phyloP scores from a whole-genome alignment of 768 basidiomycete species.

The Lactarius quietus region DNA sequence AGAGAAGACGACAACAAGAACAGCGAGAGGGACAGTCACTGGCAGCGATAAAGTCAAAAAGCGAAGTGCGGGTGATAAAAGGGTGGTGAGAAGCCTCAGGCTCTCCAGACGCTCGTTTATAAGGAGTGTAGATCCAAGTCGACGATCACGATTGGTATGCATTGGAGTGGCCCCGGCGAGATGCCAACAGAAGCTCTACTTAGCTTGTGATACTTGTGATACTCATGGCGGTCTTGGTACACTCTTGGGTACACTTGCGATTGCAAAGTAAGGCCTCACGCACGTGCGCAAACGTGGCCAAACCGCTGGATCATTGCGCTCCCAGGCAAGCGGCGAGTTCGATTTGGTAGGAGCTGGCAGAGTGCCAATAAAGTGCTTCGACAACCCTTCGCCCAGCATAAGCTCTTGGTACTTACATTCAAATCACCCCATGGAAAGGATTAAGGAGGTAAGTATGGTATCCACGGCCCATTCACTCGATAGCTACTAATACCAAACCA shows the following conservation, averaged over 20 bases:
- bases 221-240: too few species aligned
- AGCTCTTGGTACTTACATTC: background rate
- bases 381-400: slow-evolving; percentile 8
- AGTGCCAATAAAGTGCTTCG: background rate
- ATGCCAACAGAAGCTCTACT: background rate
- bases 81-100: background rate
- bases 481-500: background rate
- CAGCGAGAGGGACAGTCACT: background rate
- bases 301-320: background rate
- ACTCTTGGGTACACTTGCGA: background rate
- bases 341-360: background rate
- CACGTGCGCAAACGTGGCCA: background rate
- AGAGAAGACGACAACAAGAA: too few species aligned
- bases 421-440: slow-evolving; percentile 19
- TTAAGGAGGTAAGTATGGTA: slow-evolving; percentile 11
- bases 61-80: background rate
- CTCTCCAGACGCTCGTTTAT: background rate
- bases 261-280: too few species aligned
- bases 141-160: background rate
- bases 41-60: background rate
- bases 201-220: too few species aligned
- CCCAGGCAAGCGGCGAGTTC: background rate
- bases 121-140: background rate
- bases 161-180: too few species aligned
- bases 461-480: too few species aligned